Evolutionary conservation across 2,329 filamentous ascomycete genomes (phyloP).

Genomic region (Chrysoporthe cubensis): DNA sequence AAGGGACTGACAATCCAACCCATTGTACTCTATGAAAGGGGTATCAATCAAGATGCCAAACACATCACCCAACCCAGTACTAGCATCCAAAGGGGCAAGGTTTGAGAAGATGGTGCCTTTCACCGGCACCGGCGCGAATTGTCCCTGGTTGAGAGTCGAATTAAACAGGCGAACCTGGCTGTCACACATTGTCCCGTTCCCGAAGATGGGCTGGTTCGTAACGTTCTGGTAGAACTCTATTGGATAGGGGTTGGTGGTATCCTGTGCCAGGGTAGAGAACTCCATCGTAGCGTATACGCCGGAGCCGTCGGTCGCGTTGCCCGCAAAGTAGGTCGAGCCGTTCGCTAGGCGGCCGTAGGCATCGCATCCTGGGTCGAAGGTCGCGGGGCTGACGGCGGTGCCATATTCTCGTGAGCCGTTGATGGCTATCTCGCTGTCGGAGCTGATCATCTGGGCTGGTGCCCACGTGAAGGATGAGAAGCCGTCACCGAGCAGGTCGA

Average conservation of each 20-base stretch:
- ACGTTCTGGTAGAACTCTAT: constrained; percentile 52
- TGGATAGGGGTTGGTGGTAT: constrained; percentile 38
- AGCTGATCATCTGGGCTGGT: constrained; percentile 51
- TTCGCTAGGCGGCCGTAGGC: constrained; percentile 45
- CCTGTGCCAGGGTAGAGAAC: constrained; percentile 30
- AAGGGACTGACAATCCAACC: constrained; percentile 36
- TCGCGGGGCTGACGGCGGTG: constrained; percentile 44
- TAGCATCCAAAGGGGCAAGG: constrained; percentile 32
- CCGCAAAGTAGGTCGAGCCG: constrained; percentile 35
- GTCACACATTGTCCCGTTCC: constrained; percentile 48
- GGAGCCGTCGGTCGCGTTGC: constrained; percentile 30
- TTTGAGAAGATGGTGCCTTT: constrained; percentile 34
- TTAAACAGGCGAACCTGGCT: constrained; percentile 42
- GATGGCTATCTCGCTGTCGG: constrained; percentile 46
- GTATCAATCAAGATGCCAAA: constrained; percentile 39
- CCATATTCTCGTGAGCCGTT: constrained; percentile 52
- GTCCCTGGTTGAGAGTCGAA: constrained; percentile 35
- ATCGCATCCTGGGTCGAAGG: constrained; percentile 53
- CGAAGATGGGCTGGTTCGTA: constrained; percentile 61
- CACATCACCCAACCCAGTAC: constrained; percentile 31
- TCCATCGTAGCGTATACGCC: constrained; percentile 38
- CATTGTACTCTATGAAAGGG: constrained; percentile 41
- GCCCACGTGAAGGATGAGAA: constrained; percentile 56
- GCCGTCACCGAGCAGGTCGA: constrained; percentile 56
- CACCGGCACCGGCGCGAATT: constrained; percentile 34